Conservation (phyloP, 805 yeast species). For the Monosporozyma solicola region DNA sequence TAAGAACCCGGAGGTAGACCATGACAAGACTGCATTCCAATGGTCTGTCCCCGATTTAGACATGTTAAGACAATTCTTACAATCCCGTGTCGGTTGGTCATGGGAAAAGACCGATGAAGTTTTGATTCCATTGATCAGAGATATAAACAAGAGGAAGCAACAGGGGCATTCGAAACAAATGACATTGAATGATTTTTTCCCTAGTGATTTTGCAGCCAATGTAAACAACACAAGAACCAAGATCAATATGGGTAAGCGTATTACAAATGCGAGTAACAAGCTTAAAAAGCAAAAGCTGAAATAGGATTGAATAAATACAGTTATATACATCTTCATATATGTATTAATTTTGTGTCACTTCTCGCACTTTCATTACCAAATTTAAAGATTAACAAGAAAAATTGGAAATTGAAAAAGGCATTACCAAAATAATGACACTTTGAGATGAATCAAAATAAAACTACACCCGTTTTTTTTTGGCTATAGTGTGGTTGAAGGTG, state of each 20-base stretch:
- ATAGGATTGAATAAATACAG: background rate
- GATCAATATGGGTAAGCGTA: slow-evolving; percentile 48
- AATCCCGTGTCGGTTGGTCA: slow-evolving; percentile 70
- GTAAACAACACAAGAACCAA: slow-evolving; percentile 26
- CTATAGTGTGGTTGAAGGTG: background rate
- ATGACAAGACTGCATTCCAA: slow-evolving; percentile 62
- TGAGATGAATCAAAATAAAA: background rate
- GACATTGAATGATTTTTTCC: slow-evolving; percentile 60
- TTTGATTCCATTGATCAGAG: slow-evolving; percentile 74
- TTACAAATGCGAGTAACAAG: slow-evolving; percentile 48
- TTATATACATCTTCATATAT: background rate
- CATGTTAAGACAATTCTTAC: slow-evolving; percentile 59
- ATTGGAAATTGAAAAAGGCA: background rate
- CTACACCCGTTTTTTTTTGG: background rate
- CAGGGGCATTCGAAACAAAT: slow-evolving; percentile 41
- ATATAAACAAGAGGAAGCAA: slow-evolving; percentile 54
- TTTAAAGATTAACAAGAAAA: background rate
- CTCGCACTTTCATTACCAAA: background rate
- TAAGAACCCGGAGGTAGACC: slow-evolving; percentile 71
- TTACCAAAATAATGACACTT: background rate
- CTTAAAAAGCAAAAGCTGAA: slow-evolving; percentile 25
- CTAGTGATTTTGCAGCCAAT: slow-evolving; percentile 43
- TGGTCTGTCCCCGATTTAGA: slow-evolving; percentile 93
- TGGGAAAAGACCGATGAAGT: slow-evolving; percentile 70
- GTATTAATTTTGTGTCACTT: background rate